Evolutionary conservation across 169 alveolate species (phyloP).

Genomic region (Eimeria sp.): DNA sequence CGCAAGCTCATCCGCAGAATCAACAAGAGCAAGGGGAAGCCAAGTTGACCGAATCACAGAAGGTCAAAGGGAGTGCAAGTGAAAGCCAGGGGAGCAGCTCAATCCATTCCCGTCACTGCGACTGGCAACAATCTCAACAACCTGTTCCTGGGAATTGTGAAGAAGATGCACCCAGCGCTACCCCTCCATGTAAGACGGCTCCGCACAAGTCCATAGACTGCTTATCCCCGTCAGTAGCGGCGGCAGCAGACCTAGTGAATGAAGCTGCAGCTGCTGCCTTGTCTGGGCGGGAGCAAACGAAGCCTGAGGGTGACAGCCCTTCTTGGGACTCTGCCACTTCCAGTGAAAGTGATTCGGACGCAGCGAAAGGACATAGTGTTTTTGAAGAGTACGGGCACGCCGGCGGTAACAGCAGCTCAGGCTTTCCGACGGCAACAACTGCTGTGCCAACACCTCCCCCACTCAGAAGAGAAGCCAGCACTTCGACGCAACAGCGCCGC

Average conservation of each 20-base stretch:
- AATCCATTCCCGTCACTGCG: not conserved
- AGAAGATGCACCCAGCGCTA: not conserved
- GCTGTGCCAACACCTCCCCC: conserved; percentile 70
- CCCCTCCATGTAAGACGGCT: not conserved
- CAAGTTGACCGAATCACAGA: not conserved
- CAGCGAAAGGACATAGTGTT: not conserved
- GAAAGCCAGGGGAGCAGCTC: not conserved
- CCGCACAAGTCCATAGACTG: not conserved
- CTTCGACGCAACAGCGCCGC: conserved; percentile 39
- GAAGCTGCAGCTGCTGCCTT: conserved; percentile 63
- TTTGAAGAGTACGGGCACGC: not conserved
- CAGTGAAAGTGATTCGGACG: conserved; percentile 64
- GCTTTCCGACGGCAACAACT: conserved; percentile 44
- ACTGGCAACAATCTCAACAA: conserved; percentile 27
- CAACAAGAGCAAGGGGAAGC: conserved; percentile 44
- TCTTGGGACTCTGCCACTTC: conserved; percentile 65
- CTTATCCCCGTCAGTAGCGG: conserved; percentile 34
- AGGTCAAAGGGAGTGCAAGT: conserved; percentile 24
- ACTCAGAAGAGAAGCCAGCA: not conserved
- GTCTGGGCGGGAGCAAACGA: conserved; percentile 11
- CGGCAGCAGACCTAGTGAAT: conserved; percentile 46
- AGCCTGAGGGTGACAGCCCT: conserved; percentile 48
- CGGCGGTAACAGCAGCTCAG: conserved; percentile 27
- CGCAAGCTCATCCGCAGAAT: not conserved
- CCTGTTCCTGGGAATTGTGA: not conserved